phyloP scores from a whole-genome alignment of 2,329 filamentous ascomycete species.

The Paecilomyces niveus region DNA sequence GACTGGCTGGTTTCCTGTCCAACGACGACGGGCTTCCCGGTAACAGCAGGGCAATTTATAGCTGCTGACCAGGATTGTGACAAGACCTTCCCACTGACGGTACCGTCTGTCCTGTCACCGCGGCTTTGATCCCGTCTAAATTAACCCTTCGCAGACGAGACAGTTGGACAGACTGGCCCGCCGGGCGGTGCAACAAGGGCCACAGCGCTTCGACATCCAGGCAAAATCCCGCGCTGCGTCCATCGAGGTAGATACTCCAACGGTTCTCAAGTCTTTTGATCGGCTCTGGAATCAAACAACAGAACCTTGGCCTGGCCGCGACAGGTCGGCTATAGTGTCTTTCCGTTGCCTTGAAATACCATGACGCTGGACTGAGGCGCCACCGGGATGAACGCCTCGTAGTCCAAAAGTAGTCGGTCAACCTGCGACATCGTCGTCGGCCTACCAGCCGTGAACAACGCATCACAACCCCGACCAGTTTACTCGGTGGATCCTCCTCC shows the following conservation, averaged over 20 bases:
- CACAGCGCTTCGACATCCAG: neutral
- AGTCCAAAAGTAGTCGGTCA: constrained; percentile 23
- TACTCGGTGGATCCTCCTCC: constrained; percentile 6
- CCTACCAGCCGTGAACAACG: constrained; percentile 31
- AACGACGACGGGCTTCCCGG: neutral
- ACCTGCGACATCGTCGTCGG: constrained; percentile 27
- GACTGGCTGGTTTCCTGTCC: neutral
- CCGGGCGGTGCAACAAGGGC: neutral
- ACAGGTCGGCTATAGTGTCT: constrained; percentile 10
- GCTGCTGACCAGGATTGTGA: neutral
- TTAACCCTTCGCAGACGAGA: neutral
- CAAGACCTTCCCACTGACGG: neutral
- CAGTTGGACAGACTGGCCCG: neutral
- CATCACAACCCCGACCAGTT: constrained; percentile 21
- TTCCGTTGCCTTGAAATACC: constrained; percentile 16
- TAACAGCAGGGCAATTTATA: neutral
- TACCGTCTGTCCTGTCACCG: neutral
- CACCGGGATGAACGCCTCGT: constrained; percentile 31
- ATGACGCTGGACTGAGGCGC: constrained; percentile 30
- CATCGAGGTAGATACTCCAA: neutral
- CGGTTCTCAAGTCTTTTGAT: neutral
- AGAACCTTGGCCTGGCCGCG: neutral
- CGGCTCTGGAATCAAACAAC: neutral
- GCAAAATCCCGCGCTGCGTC: neutral
- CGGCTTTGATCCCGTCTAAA: neutral